Percentiles rank a stretch among this genome's conserved stretches.
phyloP scores from a whole-genome alignment of 2,329 filamentous ascomycete species.

The Microsporum ferrugineum region DNA sequence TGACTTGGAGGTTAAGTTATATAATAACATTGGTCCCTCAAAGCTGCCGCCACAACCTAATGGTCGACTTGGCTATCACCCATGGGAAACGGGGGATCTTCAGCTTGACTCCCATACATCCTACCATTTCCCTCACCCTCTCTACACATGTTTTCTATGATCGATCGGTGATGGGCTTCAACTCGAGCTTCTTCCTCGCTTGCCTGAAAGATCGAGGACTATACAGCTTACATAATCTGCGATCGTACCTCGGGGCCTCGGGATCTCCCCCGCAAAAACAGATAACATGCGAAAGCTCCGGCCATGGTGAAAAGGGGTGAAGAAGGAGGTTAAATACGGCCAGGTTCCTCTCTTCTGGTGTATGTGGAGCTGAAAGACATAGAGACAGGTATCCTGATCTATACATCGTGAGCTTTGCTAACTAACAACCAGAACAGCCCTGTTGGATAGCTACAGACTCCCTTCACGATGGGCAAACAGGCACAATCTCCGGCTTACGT shows the following conservation, averaged over 20 bases:
- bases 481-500: conserved; percentile 58
- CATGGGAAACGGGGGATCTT: background rate
- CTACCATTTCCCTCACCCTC: background rate
- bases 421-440: background rate
- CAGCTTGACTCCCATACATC: background rate
- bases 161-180: background rate
- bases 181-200: background rate
- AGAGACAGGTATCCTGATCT: background rate
- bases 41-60: background rate
- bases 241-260: background rate
- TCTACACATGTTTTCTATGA: background rate
- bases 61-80: background rate
- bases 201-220: background rate
- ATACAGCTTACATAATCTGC: background rate
- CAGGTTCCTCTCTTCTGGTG: background rate
- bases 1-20: no score
- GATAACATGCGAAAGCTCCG: background rate
- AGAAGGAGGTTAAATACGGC: background rate
- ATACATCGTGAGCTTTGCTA: background rate
- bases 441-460: background rate
- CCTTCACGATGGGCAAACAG: conserved; percentile 41
- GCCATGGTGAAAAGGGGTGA: background rate
- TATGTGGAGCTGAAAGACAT: background rate
- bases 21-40: no score
- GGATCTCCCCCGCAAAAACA: background rate